Conservation (phyloP, 768 basidiomycete species). For the Suillus ampliporus region DNA sequence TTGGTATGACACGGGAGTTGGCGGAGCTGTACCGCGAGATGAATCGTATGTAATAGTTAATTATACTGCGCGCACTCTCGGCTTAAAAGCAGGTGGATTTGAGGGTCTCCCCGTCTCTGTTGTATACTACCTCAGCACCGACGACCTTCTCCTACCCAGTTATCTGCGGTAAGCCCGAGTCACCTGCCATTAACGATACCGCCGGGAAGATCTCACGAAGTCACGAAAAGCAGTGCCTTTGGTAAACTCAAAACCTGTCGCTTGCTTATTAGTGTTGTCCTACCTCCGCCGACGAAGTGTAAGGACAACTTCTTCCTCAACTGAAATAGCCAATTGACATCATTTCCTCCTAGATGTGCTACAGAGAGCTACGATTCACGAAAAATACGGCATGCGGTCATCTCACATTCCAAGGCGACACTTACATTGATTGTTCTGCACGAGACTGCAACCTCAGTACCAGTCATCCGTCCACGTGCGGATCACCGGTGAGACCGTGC, state of each 20-base stretch:
- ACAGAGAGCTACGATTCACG: slow-evolving; percentile 59
- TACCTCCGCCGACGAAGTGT: slow-evolving; percentile 60
- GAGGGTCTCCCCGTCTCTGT: not conserved
- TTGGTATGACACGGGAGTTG: slow-evolving; percentile 18
- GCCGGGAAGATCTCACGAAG: slow-evolving; percentile 18
- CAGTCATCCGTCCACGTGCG: slow-evolving; percentile 55
- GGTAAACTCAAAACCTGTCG: slow-evolving; percentile 19
- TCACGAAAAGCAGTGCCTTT: slow-evolving; percentile 21
- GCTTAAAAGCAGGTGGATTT: slow-evolving; percentile 15
- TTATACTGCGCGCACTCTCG: slow-evolving; percentile 14
- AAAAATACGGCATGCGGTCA: slow-evolving; percentile 61
- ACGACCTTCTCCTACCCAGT: slow-evolving; percentile 4
- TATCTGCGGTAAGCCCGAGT: slow-evolving; percentile 7
- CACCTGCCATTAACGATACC: slow-evolving; percentile 10
- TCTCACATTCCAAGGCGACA: slow-evolving; percentile 49
- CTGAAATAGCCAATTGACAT: slow-evolving; percentile 12
- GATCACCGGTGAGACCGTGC: slow-evolving; percentile 39
- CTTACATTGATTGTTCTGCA: slow-evolving; percentile 58
- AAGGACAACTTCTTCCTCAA: slow-evolving; percentile 18
- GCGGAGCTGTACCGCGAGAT: slow-evolving; percentile 15
- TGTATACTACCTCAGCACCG: not conserved
- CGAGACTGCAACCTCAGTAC: slow-evolving; percentile 51
- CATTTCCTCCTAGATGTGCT: slow-evolving; percentile 57
- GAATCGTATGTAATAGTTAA: slow-evolving; percentile 23
- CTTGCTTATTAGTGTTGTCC: slow-evolving; percentile 35